phyloP scores from a whole-genome alignment of 148 eudicot species.

The Vaccinium darrowii region DNA sequence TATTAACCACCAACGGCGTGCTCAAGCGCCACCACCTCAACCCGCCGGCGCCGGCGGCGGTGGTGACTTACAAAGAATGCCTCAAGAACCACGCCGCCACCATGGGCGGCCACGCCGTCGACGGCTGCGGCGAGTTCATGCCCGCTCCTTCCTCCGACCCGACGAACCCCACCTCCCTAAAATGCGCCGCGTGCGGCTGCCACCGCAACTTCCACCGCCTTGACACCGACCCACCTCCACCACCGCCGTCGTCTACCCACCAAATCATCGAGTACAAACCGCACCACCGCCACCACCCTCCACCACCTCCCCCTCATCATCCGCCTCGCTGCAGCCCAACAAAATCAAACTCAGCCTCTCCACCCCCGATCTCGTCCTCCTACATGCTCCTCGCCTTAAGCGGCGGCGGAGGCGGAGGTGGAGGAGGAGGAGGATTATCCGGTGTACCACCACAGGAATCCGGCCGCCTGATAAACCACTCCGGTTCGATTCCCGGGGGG shows the following conservation, averaged over 20 bases:
- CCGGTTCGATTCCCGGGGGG: not conserved
- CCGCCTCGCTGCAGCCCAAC: conserved; percentile 30
- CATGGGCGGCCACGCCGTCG: conserved; percentile 42
- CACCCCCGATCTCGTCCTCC: conserved; percentile 62
- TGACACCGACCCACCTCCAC: not conserved
- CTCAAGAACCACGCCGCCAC: conserved; percentile 54
- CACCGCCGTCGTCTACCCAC: not conserved
- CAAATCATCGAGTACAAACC: conserved; percentile 52
- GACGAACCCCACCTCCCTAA: conserved; percentile 26
- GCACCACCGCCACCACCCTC: conserved; percentile 57
- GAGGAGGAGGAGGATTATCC: too few relatives aligned
- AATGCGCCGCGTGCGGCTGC: conserved; percentile 51
- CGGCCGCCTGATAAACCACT: not conserved
- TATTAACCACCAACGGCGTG: conserved; percentile 23
- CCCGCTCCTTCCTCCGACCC: conserved; percentile 22
- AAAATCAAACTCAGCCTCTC: conserved; percentile 34
- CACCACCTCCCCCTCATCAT: conserved; percentile 28
- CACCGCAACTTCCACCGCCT: conserved; percentile 50
- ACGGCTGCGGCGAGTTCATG: conserved; percentile 50
- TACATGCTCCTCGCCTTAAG: conserved; percentile 56
- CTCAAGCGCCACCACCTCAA: conserved; percentile 35
- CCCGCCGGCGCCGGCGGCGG: conserved; percentile 2
- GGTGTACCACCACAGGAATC: not conserved
- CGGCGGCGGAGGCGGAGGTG: conserved; percentile 3
- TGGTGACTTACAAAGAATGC: conserved; percentile 34